Evolutionary conservation across 306 rosid genomes (phyloP), one percentile per base, ranked within the genome.

Genomic region (Dryas octopetala): DNA sequence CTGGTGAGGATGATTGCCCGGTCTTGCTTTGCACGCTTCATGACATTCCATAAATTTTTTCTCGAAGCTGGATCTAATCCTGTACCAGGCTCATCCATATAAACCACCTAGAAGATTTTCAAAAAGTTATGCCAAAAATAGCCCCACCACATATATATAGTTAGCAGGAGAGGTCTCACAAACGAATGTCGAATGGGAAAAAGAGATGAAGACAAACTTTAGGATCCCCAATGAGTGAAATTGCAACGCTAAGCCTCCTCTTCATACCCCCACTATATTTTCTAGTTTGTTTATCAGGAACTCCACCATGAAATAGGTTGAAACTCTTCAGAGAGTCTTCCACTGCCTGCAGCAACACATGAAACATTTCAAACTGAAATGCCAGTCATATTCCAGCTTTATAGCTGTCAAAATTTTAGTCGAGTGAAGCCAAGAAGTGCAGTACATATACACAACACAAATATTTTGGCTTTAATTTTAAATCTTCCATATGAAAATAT

Each of bases 261-360:
- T 95, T 95, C 99, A 95, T 92, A 49, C 99, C 97, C 66, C 99
- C 99, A 53, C 99, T 95, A 57, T 95, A 95, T 74, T 90, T 88
- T 71, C 97, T 90, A 66, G 96, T 91, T 78, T 80, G 84, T 78
- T 82, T 95, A 66, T 95, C 97, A 11, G 89, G 97, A 57, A 88
- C 89, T 12, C 99, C 97, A 26, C 99, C 99, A 32, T 95, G 64
- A 49, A 80, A 95, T 58, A 95, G 90, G 82, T 84, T 90, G 76
- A 92, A 92, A 73, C 89, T 83, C 80, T 77, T 88, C 70, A 95
- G 85, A 77, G 99, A 95, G 73, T 92, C 97, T 81, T 92, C 99
- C 82, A 95, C 99, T 6, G 96, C 99, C 99, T 95, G 82, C 66
- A 80, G 73, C 52, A 1, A 32, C 38, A 32, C 2, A 32, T 32